Percentiles rank a stretch among this genome's conserved stretches.
These are phyloP conservation scores for Ogataea pini DNA, from an alignment of 805 yeast genomes.

Conservation along the genomic window DNA sequence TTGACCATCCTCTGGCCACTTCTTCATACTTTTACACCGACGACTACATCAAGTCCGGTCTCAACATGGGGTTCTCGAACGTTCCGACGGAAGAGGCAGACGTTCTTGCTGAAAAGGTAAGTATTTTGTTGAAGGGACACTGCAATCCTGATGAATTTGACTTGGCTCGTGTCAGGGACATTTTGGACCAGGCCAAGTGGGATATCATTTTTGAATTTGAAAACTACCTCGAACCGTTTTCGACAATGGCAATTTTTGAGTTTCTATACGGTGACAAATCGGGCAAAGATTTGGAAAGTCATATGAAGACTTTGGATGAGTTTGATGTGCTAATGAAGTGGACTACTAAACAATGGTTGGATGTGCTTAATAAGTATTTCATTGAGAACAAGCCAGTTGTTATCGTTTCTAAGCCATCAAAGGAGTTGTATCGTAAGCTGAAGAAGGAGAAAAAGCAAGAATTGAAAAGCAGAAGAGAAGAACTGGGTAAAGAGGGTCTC, in stretches of 20 bases:
- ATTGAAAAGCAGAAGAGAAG: conserved; percentile 47
- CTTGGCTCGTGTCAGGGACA: conserved; percentile 61
- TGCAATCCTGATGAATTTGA: conserved; percentile 54
- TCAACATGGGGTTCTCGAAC: conserved; percentile 60
- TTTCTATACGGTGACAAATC: conserved; percentile 74
- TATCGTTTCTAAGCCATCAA: conserved; percentile 73
- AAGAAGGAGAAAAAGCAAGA: conserved; percentile 54
- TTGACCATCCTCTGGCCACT: conserved; percentile 79
- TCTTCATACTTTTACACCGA: conserved; percentile 70
- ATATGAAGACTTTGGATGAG: conserved; percentile 58
- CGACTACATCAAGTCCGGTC: conserved; percentile 64
- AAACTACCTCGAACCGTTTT: conserved; percentile 58
- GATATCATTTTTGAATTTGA: conserved; percentile 63
- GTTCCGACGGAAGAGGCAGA: conserved; percentile 70
- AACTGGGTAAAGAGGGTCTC: conserved; percentile 63
- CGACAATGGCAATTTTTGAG: conserved; percentile 70
- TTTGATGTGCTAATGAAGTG: conserved; percentile 60
- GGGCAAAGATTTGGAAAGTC: conserved; percentile 56
- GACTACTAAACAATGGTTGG: conserved; percentile 69
- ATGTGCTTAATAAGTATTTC: conserved; percentile 51
- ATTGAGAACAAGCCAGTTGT: conserved; percentile 64
- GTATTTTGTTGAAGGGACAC: conserved; percentile 55
- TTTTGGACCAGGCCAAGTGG: conserved; percentile 64
- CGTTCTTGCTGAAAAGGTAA: conserved; percentile 52
- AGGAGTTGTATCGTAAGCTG: conserved; percentile 50